Evolutionary conservation across 257 asterid genomes (phyloP).

Genomic region (Solanum piurae): DNA sequence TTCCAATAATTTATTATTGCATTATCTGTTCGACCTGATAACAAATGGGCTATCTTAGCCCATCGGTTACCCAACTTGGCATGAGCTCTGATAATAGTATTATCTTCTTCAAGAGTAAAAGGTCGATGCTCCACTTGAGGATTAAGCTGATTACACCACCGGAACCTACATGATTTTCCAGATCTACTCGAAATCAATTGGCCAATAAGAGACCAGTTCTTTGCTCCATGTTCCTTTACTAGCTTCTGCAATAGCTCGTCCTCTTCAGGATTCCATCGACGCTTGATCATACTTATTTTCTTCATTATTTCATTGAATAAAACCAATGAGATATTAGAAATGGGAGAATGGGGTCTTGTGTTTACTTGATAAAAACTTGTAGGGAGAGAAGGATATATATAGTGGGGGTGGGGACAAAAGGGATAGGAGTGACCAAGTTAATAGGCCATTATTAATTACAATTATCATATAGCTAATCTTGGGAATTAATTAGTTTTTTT

Average conservation of each 20-base stretch:
- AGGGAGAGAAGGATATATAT: neutral
- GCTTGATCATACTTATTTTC: too few species aligned
- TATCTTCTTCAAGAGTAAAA: neutral
- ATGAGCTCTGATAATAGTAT: neutral
- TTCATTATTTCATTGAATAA: neutral
- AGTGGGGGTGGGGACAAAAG: neutral
- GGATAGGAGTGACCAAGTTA: neutral
- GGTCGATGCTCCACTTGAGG: neutral
- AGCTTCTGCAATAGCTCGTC: neutral
- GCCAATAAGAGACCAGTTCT: neutral
- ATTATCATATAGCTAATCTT: neutral
- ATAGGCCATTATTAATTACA: neutral
- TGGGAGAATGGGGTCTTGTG: neutral
- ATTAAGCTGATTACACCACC: neutral
- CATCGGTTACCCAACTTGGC: neutral
- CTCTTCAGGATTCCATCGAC: neutral
- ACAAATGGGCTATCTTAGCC: neutral
- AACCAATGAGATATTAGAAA: neutral
- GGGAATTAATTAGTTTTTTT: too few species aligned
- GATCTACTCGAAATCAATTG: neutral
- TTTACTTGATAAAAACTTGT: neutral
- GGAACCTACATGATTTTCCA: neutral
- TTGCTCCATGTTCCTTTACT: neutral
- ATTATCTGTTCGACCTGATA: neutral
- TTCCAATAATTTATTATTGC: neutral